Base-by-base conservation (phyloP, 768 basidiomycete genomes). In the Calocybe indica region DNA sequence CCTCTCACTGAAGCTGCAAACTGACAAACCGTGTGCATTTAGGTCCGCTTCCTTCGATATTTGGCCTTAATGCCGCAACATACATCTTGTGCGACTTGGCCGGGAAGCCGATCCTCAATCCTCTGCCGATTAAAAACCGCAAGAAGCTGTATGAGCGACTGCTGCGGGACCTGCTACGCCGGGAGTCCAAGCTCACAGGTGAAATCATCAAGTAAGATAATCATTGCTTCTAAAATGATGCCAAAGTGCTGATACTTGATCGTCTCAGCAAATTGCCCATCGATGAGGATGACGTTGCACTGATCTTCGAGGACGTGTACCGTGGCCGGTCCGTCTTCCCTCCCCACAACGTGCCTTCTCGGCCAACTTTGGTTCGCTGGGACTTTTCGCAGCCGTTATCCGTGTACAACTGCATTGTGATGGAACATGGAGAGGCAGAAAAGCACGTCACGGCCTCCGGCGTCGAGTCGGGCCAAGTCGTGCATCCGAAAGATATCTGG, bases 51-150 rank as follows among this genome's bases (percentile, higher is more conserved):
- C 94, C 93, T 0, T 79, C 88, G 2, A 82, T 95, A 49, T 98
- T 99, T 61, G 96, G 94, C 11, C 75, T 98, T 51, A 78, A 95
- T 55, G 84, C 86, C 35, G 88, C 90, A 13, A 90, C 91, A 0
- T 97, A 90, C 60, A 81, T 99, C 48, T 68, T 94, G 5, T 90
- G 88, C 62, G 85, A 85, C 48, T 68, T 97, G 43, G 90, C 92
- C 1, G 86, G 79, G 5, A 90, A 89, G 58, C 86, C 90, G 0
- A 85, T 96, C 45, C 62, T 68, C 38, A 88, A 94, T 54, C 90
- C 92, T 2, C 69, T 95, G 2, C 83, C 92, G 5, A 82, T 93
- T 55, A 94, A 93, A 64, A 83, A 85, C 50, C 79, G 92, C 40
- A 80, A 74, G 59, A 92, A 93, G 63, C 65, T 92, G 32, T 93